Base-by-base conservation (phyloP, 2,329 filamentous ascomycete genomes). In the Diplodia sapinea region DNA sequence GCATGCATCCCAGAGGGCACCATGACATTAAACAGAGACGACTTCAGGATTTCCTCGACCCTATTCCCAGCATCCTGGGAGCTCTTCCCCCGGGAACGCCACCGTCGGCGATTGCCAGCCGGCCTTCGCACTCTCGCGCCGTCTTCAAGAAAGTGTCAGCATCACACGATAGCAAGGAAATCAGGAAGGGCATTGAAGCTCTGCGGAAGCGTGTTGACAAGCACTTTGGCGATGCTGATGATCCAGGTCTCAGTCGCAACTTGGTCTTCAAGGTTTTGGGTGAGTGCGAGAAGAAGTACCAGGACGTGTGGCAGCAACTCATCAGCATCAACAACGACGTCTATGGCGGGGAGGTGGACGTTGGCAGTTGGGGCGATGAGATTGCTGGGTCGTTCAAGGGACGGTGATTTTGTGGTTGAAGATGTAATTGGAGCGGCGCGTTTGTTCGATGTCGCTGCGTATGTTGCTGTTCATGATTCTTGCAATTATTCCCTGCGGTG, bases 121-220 rank as follows among this genome's bases (percentile, higher is more conserved):
- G 94, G 74, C 90, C 93, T 2, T 93, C 91, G 71, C 95, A 97
- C 81, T 91, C 89, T 33, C 93, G 92, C 75, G 83, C 85, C 5
- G 88, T 91, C 4, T 96, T 95, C 77, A 94, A 94, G 84, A 97
- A 97, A 81, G 82, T 97, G 4, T 84, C 97, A 40, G 86, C 90
- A 67, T 85, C 86, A 54, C 91, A 95, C 78, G 94, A 98, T 78
- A 84, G 84, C 23, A 94, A 92, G 76, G 93, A 97, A 79, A 87
- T 97, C 52, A 87, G 91, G 71, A 93, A 94, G 76, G 94, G 94
- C n/a, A 90, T 97, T 72, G 93, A 97, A 74, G 87, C 92, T 65
- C 84, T 98, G 72, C 90, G 90, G 74, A 97, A 96, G 82, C 87
- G 94, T 61, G 92, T 98, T 1, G 94, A 98, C 80, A 99, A 98